phyloP scores from a whole-genome alignment of 164 flowering plant species.

The Nymphaea colorata region DNA sequence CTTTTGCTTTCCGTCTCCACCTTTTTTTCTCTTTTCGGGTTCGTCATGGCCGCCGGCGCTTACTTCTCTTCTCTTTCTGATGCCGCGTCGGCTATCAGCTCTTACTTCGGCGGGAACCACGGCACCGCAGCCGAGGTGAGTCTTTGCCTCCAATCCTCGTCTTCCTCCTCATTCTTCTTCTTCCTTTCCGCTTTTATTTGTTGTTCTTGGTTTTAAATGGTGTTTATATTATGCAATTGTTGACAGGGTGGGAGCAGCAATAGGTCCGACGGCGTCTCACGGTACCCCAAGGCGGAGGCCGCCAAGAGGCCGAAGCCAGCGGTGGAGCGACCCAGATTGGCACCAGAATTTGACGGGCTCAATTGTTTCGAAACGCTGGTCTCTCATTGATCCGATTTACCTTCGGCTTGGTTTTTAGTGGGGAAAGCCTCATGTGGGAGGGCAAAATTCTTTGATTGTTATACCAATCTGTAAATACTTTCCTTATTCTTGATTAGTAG shows the following conservation, averaged over 20 bases:
- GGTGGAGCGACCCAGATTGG: not conserved
- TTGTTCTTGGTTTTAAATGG: too few relatives aligned
- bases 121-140: not conserved
- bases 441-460: not conserved
- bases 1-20: not conserved
- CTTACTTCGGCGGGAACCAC: not conserved
- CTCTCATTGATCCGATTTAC: not conserved
- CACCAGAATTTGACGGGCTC: not conserved
- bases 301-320: not conserved
- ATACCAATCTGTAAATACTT: not conserved
- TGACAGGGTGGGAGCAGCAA: too few relatives aligned
- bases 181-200: too few relatives aligned
- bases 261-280: too few relatives aligned
- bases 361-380: not conserved
- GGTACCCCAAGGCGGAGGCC: too few relatives aligned
- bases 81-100: not conserved
- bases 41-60: not conserved
- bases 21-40: not conserved
- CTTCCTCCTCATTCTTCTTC: too few relatives aligned
- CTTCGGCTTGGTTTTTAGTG: not conserved
- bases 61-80: not conserved
- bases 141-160: not conserved
- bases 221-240: too few relatives aligned
- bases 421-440: not conserved
- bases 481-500: not conserved